phyloP scores from a whole-genome alignment of 2,329 filamentous ascomycete genomes.

The Cyphellophora attinorum region DNA sequence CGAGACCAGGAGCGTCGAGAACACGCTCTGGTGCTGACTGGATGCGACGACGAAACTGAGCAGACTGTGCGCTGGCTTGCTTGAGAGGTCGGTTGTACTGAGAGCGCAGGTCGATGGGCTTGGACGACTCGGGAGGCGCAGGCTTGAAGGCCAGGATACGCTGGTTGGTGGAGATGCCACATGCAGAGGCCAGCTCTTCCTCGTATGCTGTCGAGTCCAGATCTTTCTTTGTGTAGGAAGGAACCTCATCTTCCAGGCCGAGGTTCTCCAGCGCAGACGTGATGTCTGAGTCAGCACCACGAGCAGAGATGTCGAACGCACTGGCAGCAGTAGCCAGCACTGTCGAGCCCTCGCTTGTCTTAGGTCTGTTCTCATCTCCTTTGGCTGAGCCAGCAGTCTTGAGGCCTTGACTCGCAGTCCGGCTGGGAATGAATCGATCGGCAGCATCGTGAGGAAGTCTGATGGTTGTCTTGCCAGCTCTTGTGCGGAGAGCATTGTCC shows the following conservation, averaged over 20 bases:
- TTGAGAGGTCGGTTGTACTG: constrained; percentile 97
- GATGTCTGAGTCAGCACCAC: constrained; percentile 60
- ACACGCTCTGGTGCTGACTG: constrained; percentile 93
- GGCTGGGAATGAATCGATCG: constrained; percentile 95
- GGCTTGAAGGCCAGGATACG: constrained; percentile 98
- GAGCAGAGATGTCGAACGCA: constrained; percentile 54
- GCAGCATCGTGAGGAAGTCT: constrained; percentile 59
- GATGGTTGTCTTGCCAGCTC: constrained; percentile 61
- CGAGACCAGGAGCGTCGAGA: constrained; percentile 85
- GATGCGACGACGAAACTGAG: constrained; percentile 83
- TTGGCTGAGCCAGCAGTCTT: constrained; percentile 73
- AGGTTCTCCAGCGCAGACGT: constrained; percentile 71
- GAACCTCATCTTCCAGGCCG: constrained; percentile 60
- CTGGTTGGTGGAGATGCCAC: constrained; percentile 85
- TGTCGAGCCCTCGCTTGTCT: constrained; percentile 66
- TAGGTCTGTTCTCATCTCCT: constrained; percentile 69
- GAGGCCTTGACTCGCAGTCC: constrained; percentile 79
- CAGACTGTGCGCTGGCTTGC: constrained; percentile 60
- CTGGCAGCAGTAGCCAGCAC: constrained; percentile 66
- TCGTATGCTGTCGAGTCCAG: constrained; percentile 87
- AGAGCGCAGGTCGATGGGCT: constrained; percentile 91
- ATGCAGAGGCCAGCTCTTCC: constrained; percentile 80
- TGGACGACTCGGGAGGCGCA: constrained; percentile 92
- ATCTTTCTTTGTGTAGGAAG: constrained; percentile 63
- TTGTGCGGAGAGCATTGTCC: constrained; percentile 41